A percentile compares a stretch with the other conserved stretches of the same genome.
Conservation (phyloP, 768 basidiomycete genomes). For the Pleurotus citrinopileatus region DNA sequence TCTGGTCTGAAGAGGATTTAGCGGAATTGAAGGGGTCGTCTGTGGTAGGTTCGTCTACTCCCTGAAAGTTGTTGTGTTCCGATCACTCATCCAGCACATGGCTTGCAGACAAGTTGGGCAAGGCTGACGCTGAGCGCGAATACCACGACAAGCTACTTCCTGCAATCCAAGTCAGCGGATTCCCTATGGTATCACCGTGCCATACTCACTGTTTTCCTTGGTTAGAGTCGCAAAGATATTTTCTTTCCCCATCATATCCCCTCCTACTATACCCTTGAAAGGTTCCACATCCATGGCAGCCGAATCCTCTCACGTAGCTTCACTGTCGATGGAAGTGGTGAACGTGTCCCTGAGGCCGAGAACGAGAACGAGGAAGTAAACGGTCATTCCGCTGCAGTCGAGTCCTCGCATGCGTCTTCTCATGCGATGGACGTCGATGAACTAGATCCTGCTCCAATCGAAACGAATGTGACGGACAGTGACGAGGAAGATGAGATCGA, state of each 20-base stretch:
- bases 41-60: constrained; percentile 68
- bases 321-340: constrained; percentile 53
- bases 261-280: constrained; percentile 60
- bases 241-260: constrained; percentile 52
- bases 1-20: constrained; percentile 79
- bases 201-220: constrained; percentile 3
- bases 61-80: neutral
- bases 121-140: constrained; percentile 73
- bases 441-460: constrained; percentile 12
- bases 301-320: constrained; percentile 93
- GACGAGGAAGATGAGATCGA: constrained; percentile 55
- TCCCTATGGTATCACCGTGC: neutral
- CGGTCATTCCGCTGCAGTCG: constrained; percentile 21
- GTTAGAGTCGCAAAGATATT: constrained; percentile 67
- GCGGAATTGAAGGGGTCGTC: constrained; percentile 76
- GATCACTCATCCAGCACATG: constrained; percentile 1
- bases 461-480: constrained; percentile 27
- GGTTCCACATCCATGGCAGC: constrained; percentile 88
- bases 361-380: no score
- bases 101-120: constrained; percentile 78
- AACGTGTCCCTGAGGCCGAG: constrained; percentile 29
- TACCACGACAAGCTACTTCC: constrained; percentile 69
- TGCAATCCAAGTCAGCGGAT: constrained; percentile 55
- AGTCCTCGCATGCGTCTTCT: constrained; percentile 30
- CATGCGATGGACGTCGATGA: constrained; percentile 43